Base-by-base conservation (phyloP, 192 early-diverging fungal species). In the Allomyces macrogynus region DNA sequence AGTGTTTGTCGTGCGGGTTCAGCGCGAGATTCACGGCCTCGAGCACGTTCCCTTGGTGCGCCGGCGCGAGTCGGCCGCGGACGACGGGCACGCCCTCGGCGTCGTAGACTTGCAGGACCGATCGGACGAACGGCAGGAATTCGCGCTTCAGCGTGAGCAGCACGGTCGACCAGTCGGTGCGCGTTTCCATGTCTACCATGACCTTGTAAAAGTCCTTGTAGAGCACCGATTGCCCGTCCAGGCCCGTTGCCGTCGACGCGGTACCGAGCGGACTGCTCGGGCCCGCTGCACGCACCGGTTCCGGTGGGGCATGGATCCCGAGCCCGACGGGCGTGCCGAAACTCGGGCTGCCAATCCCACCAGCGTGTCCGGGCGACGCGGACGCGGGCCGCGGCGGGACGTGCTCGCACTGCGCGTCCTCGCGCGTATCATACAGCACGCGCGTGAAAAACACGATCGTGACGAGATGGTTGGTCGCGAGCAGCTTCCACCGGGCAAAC, bases 131-230 rank as follows among this genome's bases (percentile, higher is more conserved):
- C 43, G 78, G 77, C 60, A 92, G 71, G 67, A 92, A 86, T 62
- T 87, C 88, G 44, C 78, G 67, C 61, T 91, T 91, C 14, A 92
- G 69, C 8, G 81, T 73, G 3, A 76, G 74, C 25, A 88, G 74
- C 23, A 72, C 80, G 23, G 69, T 80, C 62, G 71, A 76, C 89
- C 89, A 92, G 65, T 92, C 89, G 32, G 75, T 66, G 5, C 82
- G 77, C 8, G 78, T 85, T 70, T 91, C 95, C 89, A 91, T 92
- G 68, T 98, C 93, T n/a, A 89, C 83, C 8, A 95, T 81, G 12
- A 97, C 95, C 67, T 90, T 86, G 77, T 95, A 98, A 76, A 89
- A 95, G 76, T 98, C 95, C 49, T 89, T 80, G 67, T 89, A 97
- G 7, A 40, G 32, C 32, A 40, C 32, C 57, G 74, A 80, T 3